These are phyloP conservation scores for Punica granatum DNA, from an alignment of 345 rosid species.

Conservation along the genomic window DNA sequence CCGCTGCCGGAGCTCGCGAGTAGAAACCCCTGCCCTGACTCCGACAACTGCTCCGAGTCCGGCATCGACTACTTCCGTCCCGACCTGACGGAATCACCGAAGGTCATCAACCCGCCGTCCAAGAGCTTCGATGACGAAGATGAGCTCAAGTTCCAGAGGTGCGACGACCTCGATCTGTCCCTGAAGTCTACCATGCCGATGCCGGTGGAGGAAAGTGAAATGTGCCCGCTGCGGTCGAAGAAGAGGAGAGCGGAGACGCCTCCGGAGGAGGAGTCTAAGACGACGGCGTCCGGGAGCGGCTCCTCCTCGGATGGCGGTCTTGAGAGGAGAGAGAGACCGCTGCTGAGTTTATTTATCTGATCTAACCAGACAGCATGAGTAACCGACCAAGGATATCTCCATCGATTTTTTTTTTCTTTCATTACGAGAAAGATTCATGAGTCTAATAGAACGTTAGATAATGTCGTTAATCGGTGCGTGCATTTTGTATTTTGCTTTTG, in stretches of 20 bases:
- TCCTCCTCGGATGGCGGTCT: neutral
- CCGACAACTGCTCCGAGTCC: constrained; percentile 8
- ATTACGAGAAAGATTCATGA: too few relatives aligned
- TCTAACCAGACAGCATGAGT: neutral
- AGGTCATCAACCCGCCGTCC: neutral
- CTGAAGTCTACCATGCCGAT: neutral
- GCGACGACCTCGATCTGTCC: neutral
- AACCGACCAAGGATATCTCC: neutral
- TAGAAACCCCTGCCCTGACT: neutral
- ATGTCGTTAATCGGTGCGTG: too few relatives aligned
- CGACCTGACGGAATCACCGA: neutral
- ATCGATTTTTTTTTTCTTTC: neutral
- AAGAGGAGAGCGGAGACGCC: neutral
- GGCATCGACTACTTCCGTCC: neutral
- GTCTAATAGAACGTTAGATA: too few relatives aligned
- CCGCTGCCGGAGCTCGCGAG: constrained; percentile 6
- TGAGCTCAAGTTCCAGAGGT: neutral
- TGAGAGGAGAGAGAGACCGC: neutral
- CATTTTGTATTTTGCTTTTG: too few relatives aligned
- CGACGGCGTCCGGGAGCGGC: constrained; percentile 1
- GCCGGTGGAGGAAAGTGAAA: neutral
- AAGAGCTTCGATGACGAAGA: neutral
- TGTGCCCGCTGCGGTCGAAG: neutral
- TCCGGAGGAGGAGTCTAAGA: neutral
- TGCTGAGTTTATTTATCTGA: neutral